phyloP scores from a whole-genome alignment of 2,329 filamentous ascomycete species.

The Amylocarpus encephaloides region DNA sequence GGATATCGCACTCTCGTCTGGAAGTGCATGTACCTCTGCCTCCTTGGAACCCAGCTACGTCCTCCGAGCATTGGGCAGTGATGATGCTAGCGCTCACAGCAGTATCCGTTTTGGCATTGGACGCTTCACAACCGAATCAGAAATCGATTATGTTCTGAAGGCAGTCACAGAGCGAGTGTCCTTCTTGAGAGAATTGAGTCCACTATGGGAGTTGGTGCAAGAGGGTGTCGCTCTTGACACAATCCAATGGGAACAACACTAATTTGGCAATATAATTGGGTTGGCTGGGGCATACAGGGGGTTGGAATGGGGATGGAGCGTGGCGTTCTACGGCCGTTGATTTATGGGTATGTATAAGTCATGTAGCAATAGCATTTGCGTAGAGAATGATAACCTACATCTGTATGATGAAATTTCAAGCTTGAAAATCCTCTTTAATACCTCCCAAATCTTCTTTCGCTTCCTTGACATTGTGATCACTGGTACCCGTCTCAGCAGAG shows the following conservation, averaged over 20 bases:
- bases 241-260: constrained; percentile 98
- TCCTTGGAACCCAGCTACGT: constrained; percentile 97
- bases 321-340: neutral
- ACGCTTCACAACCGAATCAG: constrained; percentile 86
- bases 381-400: neutral
- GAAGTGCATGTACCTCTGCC: constrained; percentile 93
- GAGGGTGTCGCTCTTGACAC: constrained; percentile 93
- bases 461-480: neutral
- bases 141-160: constrained; percentile 97
- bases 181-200: constrained; percentile 90
- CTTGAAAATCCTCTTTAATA: neutral
- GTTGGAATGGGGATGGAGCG: neutral
- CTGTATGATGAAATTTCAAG: neutral
- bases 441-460: neutral
- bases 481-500: too few species aligned
- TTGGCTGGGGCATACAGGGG: neutral
- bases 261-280: constrained; percentile 19
- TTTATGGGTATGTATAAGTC: neutral
- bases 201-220: constrained; percentile 95
- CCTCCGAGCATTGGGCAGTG: constrained; percentile 86
- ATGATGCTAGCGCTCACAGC: constrained; percentile 94
- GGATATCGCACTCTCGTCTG: constrained; percentile 93
- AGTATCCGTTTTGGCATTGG: constrained; percentile 98
- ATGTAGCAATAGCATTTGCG: neutral
- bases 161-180: constrained; percentile 85